A percentile compares a stretch with the other conserved stretches of the same genome.
Conservation (phyloP, 352 stramenopile species). For the Pythium myriotylum region DNA sequence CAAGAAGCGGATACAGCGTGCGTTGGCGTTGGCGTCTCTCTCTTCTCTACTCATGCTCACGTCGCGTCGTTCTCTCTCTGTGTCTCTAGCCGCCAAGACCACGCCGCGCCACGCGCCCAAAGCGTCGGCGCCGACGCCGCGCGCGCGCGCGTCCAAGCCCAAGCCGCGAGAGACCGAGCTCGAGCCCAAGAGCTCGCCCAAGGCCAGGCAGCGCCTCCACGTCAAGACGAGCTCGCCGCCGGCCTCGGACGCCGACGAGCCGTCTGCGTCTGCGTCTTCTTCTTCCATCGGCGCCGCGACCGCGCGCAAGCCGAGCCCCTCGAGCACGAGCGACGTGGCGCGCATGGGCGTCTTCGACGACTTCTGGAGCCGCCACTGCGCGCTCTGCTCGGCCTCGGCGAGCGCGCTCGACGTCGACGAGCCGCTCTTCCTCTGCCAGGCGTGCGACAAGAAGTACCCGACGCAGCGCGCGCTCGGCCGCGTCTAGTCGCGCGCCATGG, state of each 20-base stretch:
- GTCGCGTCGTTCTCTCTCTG: background rate
- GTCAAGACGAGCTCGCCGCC: constrained; percentile 24
- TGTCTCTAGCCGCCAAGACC: constrained; percentile 14
- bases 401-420: constrained; percentile 46
- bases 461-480: constrained; percentile 67
- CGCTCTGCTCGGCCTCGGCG: constrained; percentile 56
- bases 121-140: background rate
- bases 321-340: constrained; percentile 50
- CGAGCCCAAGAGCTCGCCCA: background rate
- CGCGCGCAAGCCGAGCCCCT: constrained; percentile 53
- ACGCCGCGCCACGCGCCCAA: constrained; percentile 16
- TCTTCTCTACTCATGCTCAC: too few relatives aligned
- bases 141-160: constrained; percentile 1
- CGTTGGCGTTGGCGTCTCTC: constrained; percentile 2
- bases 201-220: constrained; percentile 14
- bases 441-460: constrained; percentile 83
- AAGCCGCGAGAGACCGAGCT: too few relatives aligned
- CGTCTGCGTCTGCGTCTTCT: background rate
- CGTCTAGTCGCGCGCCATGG: constrained; percentile 33
- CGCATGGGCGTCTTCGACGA: constrained; percentile 41
- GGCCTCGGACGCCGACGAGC: constrained; percentile 4
- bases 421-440: constrained; percentile 64
- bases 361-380: constrained; percentile 61
- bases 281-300: too few relatives aligned
- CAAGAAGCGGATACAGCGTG: constrained; percentile 33